These are phyloP conservation scores for Hemileccinum impolitum DNA, from an alignment of 768 basidiomycete genomes.

Conservation along the genomic window DNA sequence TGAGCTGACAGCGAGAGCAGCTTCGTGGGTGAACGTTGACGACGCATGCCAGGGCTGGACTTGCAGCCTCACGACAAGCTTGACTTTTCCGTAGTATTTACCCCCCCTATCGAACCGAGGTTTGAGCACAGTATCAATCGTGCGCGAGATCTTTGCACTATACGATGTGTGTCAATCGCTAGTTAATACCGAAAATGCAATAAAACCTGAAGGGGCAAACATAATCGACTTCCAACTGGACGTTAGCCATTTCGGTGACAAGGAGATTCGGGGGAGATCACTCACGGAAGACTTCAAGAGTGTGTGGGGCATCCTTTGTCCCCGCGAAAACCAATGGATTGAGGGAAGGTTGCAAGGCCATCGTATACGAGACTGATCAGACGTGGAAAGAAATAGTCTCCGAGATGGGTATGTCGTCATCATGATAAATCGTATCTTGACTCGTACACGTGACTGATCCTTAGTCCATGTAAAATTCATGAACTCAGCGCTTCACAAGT, in stretches of 20 bases:
- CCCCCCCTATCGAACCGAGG: conserved; percentile 58
- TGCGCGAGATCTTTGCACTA: conserved; percentile 59
- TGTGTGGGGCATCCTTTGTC: conserved; percentile 58
- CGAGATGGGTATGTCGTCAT: neutral
- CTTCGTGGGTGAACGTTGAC: conserved; percentile 80
- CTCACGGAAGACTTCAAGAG: conserved; percentile 76
- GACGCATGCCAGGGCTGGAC: conserved; percentile 79
- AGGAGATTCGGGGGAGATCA: neutral
- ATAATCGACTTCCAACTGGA: conserved; percentile 62
- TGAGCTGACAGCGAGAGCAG: conserved; percentile 65
- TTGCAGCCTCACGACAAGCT: conserved; percentile 65
- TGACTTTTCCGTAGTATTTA: conserved; percentile 68
- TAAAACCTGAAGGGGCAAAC: conserved; percentile 77
- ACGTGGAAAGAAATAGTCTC: neutral
- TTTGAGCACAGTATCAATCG: conserved; percentile 57
- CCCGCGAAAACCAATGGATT: conserved; percentile 64
- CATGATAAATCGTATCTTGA: conserved; percentile 1
- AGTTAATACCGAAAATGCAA: neutral
- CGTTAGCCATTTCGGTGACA: neutral
- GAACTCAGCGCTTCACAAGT: too few relatives aligned
- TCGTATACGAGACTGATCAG: conserved; percentile 23
- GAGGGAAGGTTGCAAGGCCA: conserved; percentile 80
- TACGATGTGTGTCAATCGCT: neutral
- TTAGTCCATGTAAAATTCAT: too few relatives aligned
- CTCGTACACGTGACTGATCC: too few relatives aligned